Percentiles rank a stretch among this genome's conserved stretches.
phyloP scores from a whole-genome alignment of 495 filamentous ascomycete species.

The Tuber microsphaerosporum region DNA sequence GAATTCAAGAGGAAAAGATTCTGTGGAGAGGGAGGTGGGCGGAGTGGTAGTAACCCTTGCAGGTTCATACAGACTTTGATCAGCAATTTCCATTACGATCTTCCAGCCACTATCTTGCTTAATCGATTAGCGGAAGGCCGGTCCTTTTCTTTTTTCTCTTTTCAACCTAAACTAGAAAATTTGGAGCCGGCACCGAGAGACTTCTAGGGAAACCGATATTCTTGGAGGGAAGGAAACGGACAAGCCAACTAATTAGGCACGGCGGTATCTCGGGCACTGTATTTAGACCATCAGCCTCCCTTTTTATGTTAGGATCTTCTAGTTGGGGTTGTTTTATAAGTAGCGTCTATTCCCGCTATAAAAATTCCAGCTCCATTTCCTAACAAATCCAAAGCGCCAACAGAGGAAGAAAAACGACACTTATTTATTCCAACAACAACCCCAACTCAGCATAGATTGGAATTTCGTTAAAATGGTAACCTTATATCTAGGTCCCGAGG shows the following conservation, averaged over 20 bases:
- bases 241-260: slow-evolving; percentile 12
- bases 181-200: not conserved
- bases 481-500: slow-evolving; percentile 10
- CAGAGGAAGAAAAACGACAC: slow-evolving; percentile 15
- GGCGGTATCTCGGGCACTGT: slow-evolving; percentile 25
- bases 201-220: not conserved
- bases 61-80: slow-evolving; percentile 28
- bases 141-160: slow-evolving; percentile 12
- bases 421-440: slow-evolving; percentile 12
- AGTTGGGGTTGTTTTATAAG: slow-evolving; percentile 33
- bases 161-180: slow-evolving; percentile 11
- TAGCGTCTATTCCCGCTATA: slow-evolving; percentile 24
- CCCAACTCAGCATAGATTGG: slow-evolving; percentile 27
- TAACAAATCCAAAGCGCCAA: slow-evolving; percentile 10
- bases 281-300: slow-evolving; percentile 29
- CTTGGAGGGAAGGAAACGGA: slow-evolving; percentile 10
- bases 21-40: not conserved
- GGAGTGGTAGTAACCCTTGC: slow-evolving; percentile 26
- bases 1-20: not conserved
- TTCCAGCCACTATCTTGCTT: slow-evolving; percentile 34
- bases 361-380: not conserved
- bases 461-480: slow-evolving; percentile 6
- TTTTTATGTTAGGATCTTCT: slow-evolving; percentile 24
- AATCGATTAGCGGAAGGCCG: slow-evolving; percentile 12
- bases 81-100: slow-evolving; percentile 31